Percentiles rank a stretch among this genome's conserved stretches.
Conservation (phyloP, 208 protist genomes). For the Trichomonas tenax region DNA sequence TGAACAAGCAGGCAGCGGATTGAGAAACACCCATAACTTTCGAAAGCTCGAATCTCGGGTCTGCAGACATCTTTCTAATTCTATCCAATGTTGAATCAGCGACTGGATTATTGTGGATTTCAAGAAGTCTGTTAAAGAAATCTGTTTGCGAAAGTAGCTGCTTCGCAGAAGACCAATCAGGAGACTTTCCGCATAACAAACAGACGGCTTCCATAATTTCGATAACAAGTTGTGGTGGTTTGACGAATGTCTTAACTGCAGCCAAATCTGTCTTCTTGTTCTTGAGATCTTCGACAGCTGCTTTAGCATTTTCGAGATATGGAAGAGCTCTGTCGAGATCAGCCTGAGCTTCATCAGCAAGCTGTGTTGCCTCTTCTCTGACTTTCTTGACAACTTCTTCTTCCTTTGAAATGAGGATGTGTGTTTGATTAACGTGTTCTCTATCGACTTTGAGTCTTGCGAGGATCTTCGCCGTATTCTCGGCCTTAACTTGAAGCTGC, state of each 20-base stretch:
- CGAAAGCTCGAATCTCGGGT: slow-evolving; percentile 44
- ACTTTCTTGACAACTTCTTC: not conserved
- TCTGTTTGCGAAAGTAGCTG: slow-evolving; percentile 65
- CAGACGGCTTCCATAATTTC: slow-evolving; percentile 22
- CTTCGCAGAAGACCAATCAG: not conserved
- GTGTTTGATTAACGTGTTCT: not conserved
- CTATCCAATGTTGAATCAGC: slow-evolving; percentile 76
- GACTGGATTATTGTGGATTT: slow-evolving; percentile 83
- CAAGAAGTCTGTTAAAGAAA: slow-evolving; percentile 80
- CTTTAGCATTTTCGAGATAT: not conserved
- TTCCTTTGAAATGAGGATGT: not conserved
- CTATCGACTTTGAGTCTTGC: slow-evolving; percentile 2
- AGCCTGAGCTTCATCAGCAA: not conserved
- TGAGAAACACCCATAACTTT: not conserved
- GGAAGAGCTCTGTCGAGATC: slow-evolving; percentile 1
- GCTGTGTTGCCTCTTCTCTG: not conserved
- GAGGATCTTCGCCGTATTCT: not conserved
- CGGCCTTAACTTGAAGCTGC: not conserved
- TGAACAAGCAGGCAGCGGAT: slow-evolving; percentile 47
- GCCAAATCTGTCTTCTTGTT: slow-evolving; percentile 5
- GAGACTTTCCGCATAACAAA: not conserved
- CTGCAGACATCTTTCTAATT: slow-evolving; percentile 72
- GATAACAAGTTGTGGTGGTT: slow-evolving; percentile 4
- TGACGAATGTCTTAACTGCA: slow-evolving; percentile 14
- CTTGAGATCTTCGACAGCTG: slow-evolving; percentile 16